phyloP scores from a whole-genome alignment of 164 flowering plant species.

The Vitis rupestris region DNA sequence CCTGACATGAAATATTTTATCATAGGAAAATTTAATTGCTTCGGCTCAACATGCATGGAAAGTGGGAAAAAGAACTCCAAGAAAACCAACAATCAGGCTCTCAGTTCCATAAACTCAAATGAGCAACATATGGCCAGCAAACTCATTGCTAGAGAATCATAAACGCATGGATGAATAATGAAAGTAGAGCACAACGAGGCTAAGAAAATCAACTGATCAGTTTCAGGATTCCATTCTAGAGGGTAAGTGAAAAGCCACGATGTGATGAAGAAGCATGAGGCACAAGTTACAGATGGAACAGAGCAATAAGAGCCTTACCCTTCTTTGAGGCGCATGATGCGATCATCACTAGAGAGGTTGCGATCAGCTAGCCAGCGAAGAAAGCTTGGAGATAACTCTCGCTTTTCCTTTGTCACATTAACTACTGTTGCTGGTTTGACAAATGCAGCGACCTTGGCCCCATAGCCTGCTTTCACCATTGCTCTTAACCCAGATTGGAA shows the following conservation, averaged over 20 bases:
- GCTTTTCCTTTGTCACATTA: constrained; percentile 60
- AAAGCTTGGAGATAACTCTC: constrained; percentile 70
- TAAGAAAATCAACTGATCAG: neutral
- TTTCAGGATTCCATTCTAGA: neutral
- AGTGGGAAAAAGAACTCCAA: too few species aligned
- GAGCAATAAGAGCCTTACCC: constrained; percentile 50
- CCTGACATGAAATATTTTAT: constrained; percentile 29
- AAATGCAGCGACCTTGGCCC: constrained; percentile 91
- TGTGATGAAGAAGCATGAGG: neutral
- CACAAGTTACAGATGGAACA: neutral
- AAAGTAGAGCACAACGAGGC: neutral
- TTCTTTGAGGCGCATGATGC: constrained; percentile 88
- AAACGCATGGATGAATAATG: too few species aligned
- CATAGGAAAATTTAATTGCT: neutral
- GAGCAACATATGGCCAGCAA: neutral
- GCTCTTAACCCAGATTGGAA: constrained; percentile 92
- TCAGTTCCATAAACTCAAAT: too few species aligned
- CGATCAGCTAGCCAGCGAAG: constrained; percentile 83
- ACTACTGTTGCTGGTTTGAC: constrained; percentile 77
- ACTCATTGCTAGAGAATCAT: neutral
- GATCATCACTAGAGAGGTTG: constrained; percentile 87
- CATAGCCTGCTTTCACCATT: constrained; percentile 88
- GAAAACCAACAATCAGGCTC: too few species aligned
- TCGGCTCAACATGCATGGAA: neutral
- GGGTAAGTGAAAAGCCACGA: too few species aligned